These are phyloP conservation scores for Zasmidium angulare DNA, from an alignment of 2,329 filamentous ascomycete species.

Conservation along the genomic window DNA sequence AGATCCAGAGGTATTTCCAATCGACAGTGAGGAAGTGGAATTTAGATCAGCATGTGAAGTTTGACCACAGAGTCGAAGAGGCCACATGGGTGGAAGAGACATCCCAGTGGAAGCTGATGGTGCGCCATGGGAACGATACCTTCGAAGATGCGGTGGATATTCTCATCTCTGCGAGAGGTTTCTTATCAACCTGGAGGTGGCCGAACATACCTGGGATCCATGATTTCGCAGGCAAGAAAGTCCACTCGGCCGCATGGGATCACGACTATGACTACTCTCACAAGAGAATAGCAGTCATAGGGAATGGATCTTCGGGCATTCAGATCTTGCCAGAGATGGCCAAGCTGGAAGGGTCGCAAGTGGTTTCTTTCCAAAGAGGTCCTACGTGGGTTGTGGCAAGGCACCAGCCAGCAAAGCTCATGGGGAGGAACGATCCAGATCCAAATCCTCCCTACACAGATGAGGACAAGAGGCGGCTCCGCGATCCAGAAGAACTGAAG, in stretches of 20 bases:
- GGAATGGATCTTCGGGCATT: slow-evolving; percentile 39
- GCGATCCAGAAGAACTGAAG: slow-evolving; percentile 43
- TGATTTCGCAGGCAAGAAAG: slow-evolving; percentile 36
- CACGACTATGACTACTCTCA: slow-evolving; percentile 30
- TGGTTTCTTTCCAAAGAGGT: slow-evolving; percentile 39
- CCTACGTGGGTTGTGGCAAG: slow-evolving; percentile 40
- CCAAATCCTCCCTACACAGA: slow-evolving; percentile 27
- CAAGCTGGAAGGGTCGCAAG: slow-evolving; percentile 31
- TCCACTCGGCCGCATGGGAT: slow-evolving; percentile 39
- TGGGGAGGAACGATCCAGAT: slow-evolving; percentile 23
- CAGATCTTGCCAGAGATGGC: slow-evolving; percentile 41
- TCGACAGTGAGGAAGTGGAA: slow-evolving; percentile 40
- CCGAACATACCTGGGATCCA: slow-evolving; percentile 38
- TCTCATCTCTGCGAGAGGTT: slow-evolving; percentile 35
- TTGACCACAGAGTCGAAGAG: slow-evolving; percentile 39
- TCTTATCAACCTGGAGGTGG: slow-evolving; percentile 34
- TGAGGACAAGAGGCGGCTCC: slow-evolving; percentile 31
- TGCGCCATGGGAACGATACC: slow-evolving; percentile 30
- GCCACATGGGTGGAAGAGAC: slow-evolving; percentile 41
- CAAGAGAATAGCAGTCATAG: slow-evolving; percentile 35
- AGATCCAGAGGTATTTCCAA: slow-evolving; percentile 46
- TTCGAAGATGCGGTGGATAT: slow-evolving; percentile 37
- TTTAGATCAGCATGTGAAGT: slow-evolving; percentile 40
- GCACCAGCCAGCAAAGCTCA: slow-evolving; percentile 16
- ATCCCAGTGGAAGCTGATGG: slow-evolving; percentile 40